Evolutionary conservation across 768 basidiomycete genomes (phyloP).

Genomic region (Hypholoma fasciculare): DNA sequence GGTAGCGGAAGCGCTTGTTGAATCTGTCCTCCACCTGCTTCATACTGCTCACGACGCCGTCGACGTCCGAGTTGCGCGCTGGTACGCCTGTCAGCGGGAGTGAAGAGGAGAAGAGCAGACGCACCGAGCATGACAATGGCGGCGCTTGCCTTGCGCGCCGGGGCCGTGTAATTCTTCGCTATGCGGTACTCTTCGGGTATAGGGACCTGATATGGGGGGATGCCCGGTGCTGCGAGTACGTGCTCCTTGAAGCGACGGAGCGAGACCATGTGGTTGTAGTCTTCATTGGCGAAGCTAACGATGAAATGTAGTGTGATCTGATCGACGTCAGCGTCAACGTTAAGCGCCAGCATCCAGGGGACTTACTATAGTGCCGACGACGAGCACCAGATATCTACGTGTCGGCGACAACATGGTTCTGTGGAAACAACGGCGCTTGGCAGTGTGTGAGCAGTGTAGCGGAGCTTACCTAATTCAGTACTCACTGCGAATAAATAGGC

Average conservation of each 20-base stretch:
- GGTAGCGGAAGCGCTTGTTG: slow-evolving; percentile 77
- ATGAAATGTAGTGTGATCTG: slow-evolving; percentile 3
- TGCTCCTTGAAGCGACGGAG: slow-evolving; percentile 4
- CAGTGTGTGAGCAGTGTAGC: neutral
- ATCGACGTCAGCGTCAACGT: neutral
- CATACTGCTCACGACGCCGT: slow-evolving; percentile 6
- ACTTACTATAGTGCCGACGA: slow-evolving; percentile 1
- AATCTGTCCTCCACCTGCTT: slow-evolving; percentile 73
- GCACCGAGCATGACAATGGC: slow-evolving; percentile 3
- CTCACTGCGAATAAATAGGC: too few relatives aligned
- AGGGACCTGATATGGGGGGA: neutral
- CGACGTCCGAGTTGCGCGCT: slow-evolving; percentile 3
- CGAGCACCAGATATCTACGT: neutral
- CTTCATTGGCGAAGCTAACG: slow-evolving; percentile 1
- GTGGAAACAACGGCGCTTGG: neutral
- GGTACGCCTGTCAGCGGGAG: neutral
- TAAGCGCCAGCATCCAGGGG: too few relatives aligned
- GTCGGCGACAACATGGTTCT: neutral
- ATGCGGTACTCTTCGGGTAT: neutral
- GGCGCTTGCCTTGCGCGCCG: neutral
- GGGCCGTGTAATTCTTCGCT: neutral
- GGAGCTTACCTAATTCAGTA: too few relatives aligned
- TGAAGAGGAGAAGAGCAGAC: neutral
- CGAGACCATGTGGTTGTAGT: neutral
- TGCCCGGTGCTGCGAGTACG: neutral